Percentiles rank a stretch among this genome's conserved stretches.
Evolutionary conservation across 768 basidiomycete genomes (phyloP).

Genomic region (Boletus sp.): DNA sequence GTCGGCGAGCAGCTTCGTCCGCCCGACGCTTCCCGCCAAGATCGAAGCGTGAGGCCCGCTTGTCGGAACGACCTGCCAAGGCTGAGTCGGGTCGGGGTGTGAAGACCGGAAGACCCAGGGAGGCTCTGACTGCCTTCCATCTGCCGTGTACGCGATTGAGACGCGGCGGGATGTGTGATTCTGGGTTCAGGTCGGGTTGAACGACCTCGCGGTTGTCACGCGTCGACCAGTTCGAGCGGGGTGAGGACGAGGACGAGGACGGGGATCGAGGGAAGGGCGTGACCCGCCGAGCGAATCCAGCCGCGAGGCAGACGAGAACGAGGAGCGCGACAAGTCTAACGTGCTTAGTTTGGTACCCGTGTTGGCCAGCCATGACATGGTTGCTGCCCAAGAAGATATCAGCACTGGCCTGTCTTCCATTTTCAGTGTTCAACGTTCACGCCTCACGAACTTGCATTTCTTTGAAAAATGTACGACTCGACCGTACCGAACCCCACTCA

Average conservation of each 20-base stretch:
- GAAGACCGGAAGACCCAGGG: slow-evolving; percentile 26
- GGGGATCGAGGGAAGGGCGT: neutral
- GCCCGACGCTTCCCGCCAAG: slow-evolving; percentile 15
- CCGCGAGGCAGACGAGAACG: slow-evolving; percentile 23
- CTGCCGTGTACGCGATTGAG: slow-evolving; percentile 26
- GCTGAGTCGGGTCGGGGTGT: neutral
- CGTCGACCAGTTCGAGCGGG: neutral
- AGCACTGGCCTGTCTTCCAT: too few relatives aligned
- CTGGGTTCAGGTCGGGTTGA: neutral
- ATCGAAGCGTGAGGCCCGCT: slow-evolving; percentile 22
- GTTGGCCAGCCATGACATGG: slow-evolving; percentile 24
- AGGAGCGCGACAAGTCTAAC: slow-evolving; percentile 18
- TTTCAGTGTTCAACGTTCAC: too few relatives aligned
- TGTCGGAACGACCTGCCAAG: neutral
- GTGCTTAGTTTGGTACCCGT: slow-evolving; percentile 11
- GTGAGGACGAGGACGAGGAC: neutral
- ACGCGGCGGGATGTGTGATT: neutral
- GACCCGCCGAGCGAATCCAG: slow-evolving; percentile 17
- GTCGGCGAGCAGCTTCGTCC: slow-evolving; percentile 9
- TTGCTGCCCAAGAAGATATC: neutral
- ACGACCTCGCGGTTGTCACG: neutral
- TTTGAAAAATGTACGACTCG: neutral
- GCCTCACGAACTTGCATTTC: neutral
- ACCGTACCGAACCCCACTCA: slow-evolving; percentile 7
- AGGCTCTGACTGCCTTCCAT: slow-evolving; percentile 31